A percentile compares a stretch with the other conserved stretches of the same genome.
Conservation (phyloP, 2,329 filamentous ascomycete species). For the Monilinia fructicola region DNA sequence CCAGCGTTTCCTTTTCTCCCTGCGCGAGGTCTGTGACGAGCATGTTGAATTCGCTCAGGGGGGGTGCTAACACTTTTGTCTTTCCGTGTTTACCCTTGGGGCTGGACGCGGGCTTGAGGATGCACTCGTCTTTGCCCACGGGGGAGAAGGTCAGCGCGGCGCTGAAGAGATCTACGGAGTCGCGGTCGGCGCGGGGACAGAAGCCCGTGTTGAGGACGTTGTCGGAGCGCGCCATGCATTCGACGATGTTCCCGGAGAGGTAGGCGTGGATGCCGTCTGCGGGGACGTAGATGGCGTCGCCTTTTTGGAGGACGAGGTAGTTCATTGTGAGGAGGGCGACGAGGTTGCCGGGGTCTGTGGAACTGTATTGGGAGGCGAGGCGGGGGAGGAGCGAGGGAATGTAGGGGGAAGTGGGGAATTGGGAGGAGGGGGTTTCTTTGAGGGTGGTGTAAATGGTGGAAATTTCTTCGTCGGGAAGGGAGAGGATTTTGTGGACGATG, state of each 20-base stretch:
- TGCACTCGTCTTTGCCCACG: slow-evolving; percentile 56
- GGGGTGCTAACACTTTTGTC: slow-evolving; percentile 63
- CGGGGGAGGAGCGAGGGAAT: slow-evolving; percentile 65
- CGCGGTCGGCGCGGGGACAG: slow-evolving; percentile 64
- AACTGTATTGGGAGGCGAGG: slow-evolving; percentile 62
- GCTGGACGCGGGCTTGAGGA: slow-evolving; percentile 52
- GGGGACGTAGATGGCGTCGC: slow-evolving; percentile 88
- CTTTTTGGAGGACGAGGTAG: slow-evolving; percentile 63
- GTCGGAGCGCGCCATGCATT: slow-evolving; percentile 98
- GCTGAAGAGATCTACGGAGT: slow-evolving; percentile 63
- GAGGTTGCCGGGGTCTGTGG: slow-evolving; percentile 63
- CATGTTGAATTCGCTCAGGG: slow-evolving; percentile 71
- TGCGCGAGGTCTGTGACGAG: slow-evolving; percentile 56
- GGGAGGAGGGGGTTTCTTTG: slow-evolving; percentile 47
- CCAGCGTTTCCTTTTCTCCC: slow-evolving; percentile 59
- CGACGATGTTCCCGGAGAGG: slow-evolving; percentile 86
- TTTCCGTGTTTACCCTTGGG: slow-evolving; percentile 56
- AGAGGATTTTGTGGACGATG: slow-evolving; percentile 44
- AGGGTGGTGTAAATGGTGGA: slow-evolving; percentile 53
- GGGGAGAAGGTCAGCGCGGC: slow-evolving; percentile 63
- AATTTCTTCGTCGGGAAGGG: slow-evolving; percentile 48
- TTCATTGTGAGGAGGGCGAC: slow-evolving; percentile 75
- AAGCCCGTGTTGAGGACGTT: slow-evolving; percentile 79
- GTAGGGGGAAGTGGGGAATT: slow-evolving; percentile 54
- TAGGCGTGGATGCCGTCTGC: slow-evolving; percentile 98